Conservation (phyloP, 73 alveolate genomes). For the Paramecium pentaurelia region DNA sequence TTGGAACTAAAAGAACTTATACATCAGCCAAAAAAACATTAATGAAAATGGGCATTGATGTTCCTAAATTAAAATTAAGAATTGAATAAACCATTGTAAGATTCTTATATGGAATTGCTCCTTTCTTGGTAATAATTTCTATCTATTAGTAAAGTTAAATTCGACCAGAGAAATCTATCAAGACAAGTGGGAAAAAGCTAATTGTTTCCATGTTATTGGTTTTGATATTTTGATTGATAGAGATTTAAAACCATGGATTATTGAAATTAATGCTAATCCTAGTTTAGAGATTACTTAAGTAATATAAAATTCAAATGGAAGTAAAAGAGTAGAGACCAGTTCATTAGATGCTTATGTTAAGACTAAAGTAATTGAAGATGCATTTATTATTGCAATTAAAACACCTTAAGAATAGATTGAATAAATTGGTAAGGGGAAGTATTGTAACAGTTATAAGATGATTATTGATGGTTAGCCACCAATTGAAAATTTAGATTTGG, state of each 20-base stretch:
- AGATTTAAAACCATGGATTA: slow-evolving; percentile 77
- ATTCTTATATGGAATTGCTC: slow-evolving; percentile 23
- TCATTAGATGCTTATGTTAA: slow-evolving; percentile 74
- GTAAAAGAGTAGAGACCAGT: slow-evolving; percentile 57
- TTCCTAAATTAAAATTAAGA: slow-evolving; percentile 26
- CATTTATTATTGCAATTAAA: slow-evolving; percentile 63
- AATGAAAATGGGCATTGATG: slow-evolving; percentile 46
- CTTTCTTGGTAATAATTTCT: not conserved
- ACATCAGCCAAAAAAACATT: slow-evolving; percentile 82
- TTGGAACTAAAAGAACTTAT: slow-evolving; percentile 45
- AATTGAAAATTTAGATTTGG: slow-evolving; percentile 48
- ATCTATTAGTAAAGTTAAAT: not conserved
- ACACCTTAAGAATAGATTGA: slow-evolving; percentile 34
- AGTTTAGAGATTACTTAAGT: slow-evolving; percentile 70
- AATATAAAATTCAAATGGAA: slow-evolving; percentile 51
- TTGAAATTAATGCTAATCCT: slow-evolving; percentile 91
- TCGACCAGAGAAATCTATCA: not conserved
- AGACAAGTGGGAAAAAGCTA: slow-evolving; percentile 58
- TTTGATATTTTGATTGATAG: slow-evolving; percentile 84
- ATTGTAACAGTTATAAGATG: slow-evolving; percentile 49
- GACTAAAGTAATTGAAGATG: slow-evolving; percentile 68
- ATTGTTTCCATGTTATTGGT: slow-evolving; percentile 82
- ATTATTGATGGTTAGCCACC: slow-evolving; percentile 48
- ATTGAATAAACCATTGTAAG: slow-evolving; percentile 33
- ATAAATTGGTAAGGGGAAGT: slow-evolving; percentile 49